Base-by-base conservation (phyloP, 345 rosid genomes). In the Eutrema yunnanense region DNA sequence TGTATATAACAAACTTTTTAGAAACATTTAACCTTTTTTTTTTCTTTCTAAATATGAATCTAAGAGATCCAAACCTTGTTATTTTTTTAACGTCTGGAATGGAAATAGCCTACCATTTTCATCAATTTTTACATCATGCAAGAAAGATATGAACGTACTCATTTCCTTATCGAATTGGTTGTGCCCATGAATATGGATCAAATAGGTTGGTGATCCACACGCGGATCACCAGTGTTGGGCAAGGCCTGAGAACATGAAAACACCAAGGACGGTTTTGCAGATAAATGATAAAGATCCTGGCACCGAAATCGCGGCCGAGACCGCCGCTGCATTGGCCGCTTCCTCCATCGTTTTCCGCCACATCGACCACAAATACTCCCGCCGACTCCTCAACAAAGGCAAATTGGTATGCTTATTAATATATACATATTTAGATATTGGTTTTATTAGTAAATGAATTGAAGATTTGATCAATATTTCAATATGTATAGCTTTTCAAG, bases 321-420 rank as follows among this genome's bases (percentile, higher is more conserved):
- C 97, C 0, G 72, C 98, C 0, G 96, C 97, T 0, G 97, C 98
- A 0, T 62, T 94, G 79, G 96, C 98, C 9, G 85, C 98, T 78
- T 57, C 97, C 52, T 83, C 95, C 65, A 82, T 91, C 0, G 96
- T 81, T 58, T 91, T 91, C 60, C 83, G 91, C 67, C 37, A 19
- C 12, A 2, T 65, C 11, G 90, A 91, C 65, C 77, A 42, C 37
- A 30, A 50, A 8, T 94, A 94, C 59, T 19, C 98, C 9, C 92
- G 83, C 14, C 56, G 62, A 9, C 97, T 94, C 68, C 97, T 89
- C 73, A 89, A 91, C 83, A 94, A 85, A 65, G 92, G 97, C 74
- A 91, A 94, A 80, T 12, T 55, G 82, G 93, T 90, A 68, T 41
- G 41, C 43, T 30, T 57, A 13, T 38, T 11, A 4, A 52, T 22